Evolutionary conservation across 164 flowering plant genomes (phyloP).

Genomic region (Stephania japonica): DNA sequence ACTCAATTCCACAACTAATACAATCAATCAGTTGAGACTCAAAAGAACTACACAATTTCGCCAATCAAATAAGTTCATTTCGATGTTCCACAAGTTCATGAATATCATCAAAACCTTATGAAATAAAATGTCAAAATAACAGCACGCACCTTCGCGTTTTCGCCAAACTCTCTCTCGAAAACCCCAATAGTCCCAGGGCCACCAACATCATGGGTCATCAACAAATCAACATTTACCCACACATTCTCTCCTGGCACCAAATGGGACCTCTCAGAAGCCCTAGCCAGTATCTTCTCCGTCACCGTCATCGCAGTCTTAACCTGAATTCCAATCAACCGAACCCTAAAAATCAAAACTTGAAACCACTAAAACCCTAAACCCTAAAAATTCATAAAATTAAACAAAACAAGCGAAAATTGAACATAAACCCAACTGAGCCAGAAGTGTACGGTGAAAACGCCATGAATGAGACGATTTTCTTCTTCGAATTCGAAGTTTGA

Average conservation of each 20-base stretch:
- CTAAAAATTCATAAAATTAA: not conserved
- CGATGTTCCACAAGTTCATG: not conserved
- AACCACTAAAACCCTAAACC: not conserved
- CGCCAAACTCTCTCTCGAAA: slow-evolving; percentile 90
- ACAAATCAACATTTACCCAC: slow-evolving; percentile 89
- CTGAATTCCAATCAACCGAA: slow-evolving; percentile 23
- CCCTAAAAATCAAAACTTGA: too few species aligned
- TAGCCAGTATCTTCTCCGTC: slow-evolving; percentile 94
- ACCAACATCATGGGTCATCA: slow-evolving; percentile 99
- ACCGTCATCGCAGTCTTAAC: slow-evolving; percentile 89
- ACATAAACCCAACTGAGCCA: slow-evolving; percentile 52
- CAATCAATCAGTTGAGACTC: too few species aligned
- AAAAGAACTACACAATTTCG: too few species aligned
- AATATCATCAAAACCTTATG: not conserved
- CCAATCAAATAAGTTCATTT: too few species aligned
- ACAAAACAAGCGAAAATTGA: not conserved
- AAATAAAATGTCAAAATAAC: not conserved
- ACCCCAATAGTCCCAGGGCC: slow-evolving; percentile 92
- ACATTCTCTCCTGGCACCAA: slow-evolving; percentile 90
- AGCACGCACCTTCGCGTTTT: slow-evolving; percentile 70
- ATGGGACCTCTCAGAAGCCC: slow-evolving; percentile 72
- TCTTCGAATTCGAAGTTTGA: slow-evolving; percentile 32
- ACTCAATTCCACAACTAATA: too few species aligned
- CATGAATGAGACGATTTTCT: slow-evolving; percentile 57
- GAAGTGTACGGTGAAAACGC: slow-evolving; percentile 81